Conservation (phyloP, 2,329 filamentous ascomycete species). For the Fusarium xyrophilum region DNA sequence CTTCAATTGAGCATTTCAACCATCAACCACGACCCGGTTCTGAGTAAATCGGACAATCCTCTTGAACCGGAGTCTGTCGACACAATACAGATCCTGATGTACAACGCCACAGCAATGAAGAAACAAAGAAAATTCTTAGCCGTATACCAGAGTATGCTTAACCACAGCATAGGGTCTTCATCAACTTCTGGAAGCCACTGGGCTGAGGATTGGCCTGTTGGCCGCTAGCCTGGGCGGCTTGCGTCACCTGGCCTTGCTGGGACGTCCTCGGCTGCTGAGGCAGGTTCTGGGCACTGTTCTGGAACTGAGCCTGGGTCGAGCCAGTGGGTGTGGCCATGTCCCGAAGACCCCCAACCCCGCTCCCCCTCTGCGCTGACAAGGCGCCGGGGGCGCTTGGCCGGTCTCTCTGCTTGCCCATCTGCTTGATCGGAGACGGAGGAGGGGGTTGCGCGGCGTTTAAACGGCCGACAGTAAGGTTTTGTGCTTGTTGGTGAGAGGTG, state of each 20-base stretch:
- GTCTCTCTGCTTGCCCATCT: slow-evolving; percentile 75
- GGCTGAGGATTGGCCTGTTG: slow-evolving; percentile 73
- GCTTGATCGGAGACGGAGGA: slow-evolving; percentile 83
- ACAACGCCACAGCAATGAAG: slow-evolving; percentile 41
- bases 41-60: slow-evolving; percentile 3
- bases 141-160: slow-evolving; percentile 48
- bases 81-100: slow-evolving; percentile 31
- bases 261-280: slow-evolving; percentile 70
- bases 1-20: slow-evolving; percentile 15
- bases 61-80: slow-evolving; percentile 23
- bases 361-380: slow-evolving; percentile 77
- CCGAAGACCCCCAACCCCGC: slow-evolving; percentile 73
- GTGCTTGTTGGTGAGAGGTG: slow-evolving; percentile 67
- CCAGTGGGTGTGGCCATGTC: slow-evolving; percentile 85
- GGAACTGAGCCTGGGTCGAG: slow-evolving; percentile 95
- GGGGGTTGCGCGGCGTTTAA: slow-evolving; percentile 94
- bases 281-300: slow-evolving; percentile 91
- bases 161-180: slow-evolving; percentile 93
- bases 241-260: slow-evolving; percentile 65
- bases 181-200: slow-evolving; percentile 87
- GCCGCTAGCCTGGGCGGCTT: slow-evolving; percentile 60
- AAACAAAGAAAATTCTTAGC: slow-evolving; percentile 43
- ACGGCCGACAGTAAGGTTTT: slow-evolving; percentile 78
- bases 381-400: slow-evolving; percentile 81
- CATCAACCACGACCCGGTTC: slow-evolving; percentile 9